Conservation (phyloP, 305 asterid genomes). For the Fraxinus albicans region DNA sequence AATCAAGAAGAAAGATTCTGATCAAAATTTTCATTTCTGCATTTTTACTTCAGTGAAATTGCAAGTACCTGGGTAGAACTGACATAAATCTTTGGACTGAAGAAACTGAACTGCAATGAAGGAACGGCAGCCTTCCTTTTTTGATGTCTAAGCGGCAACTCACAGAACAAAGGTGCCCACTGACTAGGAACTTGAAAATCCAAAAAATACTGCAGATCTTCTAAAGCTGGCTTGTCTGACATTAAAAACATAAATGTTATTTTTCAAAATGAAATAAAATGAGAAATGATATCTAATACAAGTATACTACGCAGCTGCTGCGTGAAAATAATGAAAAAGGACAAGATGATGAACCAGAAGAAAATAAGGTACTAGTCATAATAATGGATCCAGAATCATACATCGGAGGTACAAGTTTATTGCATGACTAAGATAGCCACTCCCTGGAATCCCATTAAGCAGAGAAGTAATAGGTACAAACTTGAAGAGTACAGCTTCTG, state of each 20-base stretch:
- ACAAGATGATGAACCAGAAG: neutral
- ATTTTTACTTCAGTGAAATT: neutral
- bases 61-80: constrained; percentile 71
- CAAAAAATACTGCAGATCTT: constrained; percentile 81
- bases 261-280: neutral
- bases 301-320: neutral
- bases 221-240: constrained; percentile 83
- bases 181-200: constrained; percentile 97
- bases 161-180: constrained; percentile 96
- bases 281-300: constrained; percentile 5
- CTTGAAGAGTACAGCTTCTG: constrained; percentile 88
- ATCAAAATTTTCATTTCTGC: neutral
- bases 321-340: neutral
- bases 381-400: constrained; percentile 28
- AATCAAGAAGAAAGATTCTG: neutral
- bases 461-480: constrained; percentile 91
- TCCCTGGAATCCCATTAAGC: constrained; percentile 92
- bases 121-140: constrained; percentile 71
- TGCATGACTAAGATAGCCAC: constrained; percentile 95
- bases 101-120: constrained; percentile 67
- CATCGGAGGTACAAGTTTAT: constrained; percentile 90
- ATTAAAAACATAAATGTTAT: constrained; percentile 16
- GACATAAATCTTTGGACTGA: constrained; percentile 74
- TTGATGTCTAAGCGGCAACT: constrained; percentile 91
- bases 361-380: constrained; percentile 1